Evolutionary conservation across 2,329 filamentous ascomycete species (phyloP), one percentile per base, ranked within the genome.

Genomic region (Neonectria neomacrospora): DNA sequence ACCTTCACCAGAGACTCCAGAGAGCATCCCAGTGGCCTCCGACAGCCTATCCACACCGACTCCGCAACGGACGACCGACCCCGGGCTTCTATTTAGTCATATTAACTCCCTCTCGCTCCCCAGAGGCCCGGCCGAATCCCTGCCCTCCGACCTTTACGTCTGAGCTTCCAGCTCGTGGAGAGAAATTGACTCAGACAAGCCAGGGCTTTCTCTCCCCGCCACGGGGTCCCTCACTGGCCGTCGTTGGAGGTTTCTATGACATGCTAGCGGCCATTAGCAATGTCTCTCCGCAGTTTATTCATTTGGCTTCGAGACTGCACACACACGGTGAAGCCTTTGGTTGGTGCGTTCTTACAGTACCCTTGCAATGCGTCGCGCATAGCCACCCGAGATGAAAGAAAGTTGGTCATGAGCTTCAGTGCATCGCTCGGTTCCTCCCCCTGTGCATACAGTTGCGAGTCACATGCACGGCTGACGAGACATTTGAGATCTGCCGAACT

Each of bases 71-170:
- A 57, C 53, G 58, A 47, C 53, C 53, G 58, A 47, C 53, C 23
- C 53, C 37, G 53, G 55, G 52, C 52, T 57, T 56, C 48, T 42
- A 58, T 62, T 62, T 62, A 62, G 59, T 62, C 59, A 62, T 62
- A 62, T 57, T 58, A 62, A 57, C 59, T 62, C 23, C 53, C 54
- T 37, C 51, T 56, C 30, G 45, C 58, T 47, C 39, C 54, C 52
- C 34, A 23, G 34, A 30, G 50, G 45, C 45, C 18, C 37, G 28
- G 16, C n/a, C n/a, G n/a, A 23, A 61, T 52, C 58, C 58, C 59
- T 62, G 59, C 56, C 22, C 30, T 16, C 16, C 37, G 41, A 41
- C 18, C 26, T 34, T 37, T 37, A 14, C 37, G 32, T 30, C 37
- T 55, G 54, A 57, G 39, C 59, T 54, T 48, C 23, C 23, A 14